These are phyloP conservation scores for Malus hybrid DNA, from an alignment of 331 rosid species.

Conservation along the genomic window DNA sequence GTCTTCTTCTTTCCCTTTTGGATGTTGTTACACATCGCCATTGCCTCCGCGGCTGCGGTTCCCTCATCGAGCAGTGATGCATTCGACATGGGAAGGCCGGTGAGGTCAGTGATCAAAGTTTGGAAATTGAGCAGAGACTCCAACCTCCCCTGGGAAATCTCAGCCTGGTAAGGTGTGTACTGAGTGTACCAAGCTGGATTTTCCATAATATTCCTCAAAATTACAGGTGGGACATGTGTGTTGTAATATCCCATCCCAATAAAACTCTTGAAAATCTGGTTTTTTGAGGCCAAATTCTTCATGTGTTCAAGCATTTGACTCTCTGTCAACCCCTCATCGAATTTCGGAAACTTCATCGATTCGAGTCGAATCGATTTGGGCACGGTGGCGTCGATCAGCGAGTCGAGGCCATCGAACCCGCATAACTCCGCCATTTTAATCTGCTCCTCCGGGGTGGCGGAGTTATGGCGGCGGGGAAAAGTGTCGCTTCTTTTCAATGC, in stretches of 20 bases:
- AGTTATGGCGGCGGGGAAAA: conserved; percentile 85
- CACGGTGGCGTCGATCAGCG: conserved; percentile 76
- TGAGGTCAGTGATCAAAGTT: conserved; percentile 77
- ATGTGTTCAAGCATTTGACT: conserved; percentile 82
- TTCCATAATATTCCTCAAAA: conserved; percentile 85
- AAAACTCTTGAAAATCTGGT: conserved; percentile 59
- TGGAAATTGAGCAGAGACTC: conserved; percentile 79
- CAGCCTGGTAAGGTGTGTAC: conserved; percentile 93
- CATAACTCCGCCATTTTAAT: conserved; percentile 48
- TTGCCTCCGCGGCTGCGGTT: conserved; percentile 93
- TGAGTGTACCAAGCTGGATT: conserved; percentile 96
- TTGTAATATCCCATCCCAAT: conserved; percentile 91
- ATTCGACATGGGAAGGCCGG: conserved; percentile 88
- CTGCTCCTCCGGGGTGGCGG: conserved; percentile 77
- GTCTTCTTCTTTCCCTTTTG: conserved; percentile 83
- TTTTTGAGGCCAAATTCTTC: conserved; percentile 63
- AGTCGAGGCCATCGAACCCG: conserved; percentile 53
- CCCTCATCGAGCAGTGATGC: conserved; percentile 98
- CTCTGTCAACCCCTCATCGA: conserved; percentile 81
- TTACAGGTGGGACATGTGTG: conserved; percentile 80
- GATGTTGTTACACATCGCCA: conserved; percentile 89
- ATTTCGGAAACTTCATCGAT: conserved; percentile 57
- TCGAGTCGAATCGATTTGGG: conserved; percentile 71
- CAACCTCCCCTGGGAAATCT: conserved; percentile 87
- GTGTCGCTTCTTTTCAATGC: conserved; percentile 78